Evolutionary conservation across 495 filamentous ascomycete species (phyloP), one percentile per base, ranked within the genome.

Genomic region (Xanthoparmelia taractica): DNA sequence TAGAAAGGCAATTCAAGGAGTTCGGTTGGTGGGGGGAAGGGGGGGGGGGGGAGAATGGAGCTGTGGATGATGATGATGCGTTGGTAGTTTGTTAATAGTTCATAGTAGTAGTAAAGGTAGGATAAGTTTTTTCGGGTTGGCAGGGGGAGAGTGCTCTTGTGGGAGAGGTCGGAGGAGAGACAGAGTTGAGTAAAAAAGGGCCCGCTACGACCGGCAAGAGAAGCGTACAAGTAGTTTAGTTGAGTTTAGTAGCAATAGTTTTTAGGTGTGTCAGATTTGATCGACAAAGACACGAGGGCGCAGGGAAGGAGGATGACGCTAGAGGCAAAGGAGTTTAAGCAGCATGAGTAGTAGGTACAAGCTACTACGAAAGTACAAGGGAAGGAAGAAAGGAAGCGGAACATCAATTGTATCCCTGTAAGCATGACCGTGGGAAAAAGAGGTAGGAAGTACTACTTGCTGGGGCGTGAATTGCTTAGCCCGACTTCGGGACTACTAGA

Each of bases 201-300:
- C 20, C 45, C 47, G 47, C 47, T 29, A 50, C 25, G 25, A 50
- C 47, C 47, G 47, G 47, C 47, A 50, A 50, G 25, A 25, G 4
- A 27, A 2, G 25, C n/a, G 20, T 11, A 40, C 8, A 40, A 13
- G 10, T 40, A 40, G 13, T 40, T 40, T 40, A 40, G 38, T 7
- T 40, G 12, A 40, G 38, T 40, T 11, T 7, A 2, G 38, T 40
- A 40, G 38, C 38, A 45, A 23, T 52, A n/a, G 10, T 36, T 36
- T 36, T 54, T 54, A 20, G 34, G 56, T 58, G 56, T 58, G 56
- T 58, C 56, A 58, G 56, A 58, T 58, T 58, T 58, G 56, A 58
- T 58, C 56, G 56, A 41, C 56, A 33, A 58, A 58, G 56, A 58
- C 56, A 58, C 56, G 56, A 58, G 56, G 56, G 56, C 56, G 56